A percentile compares a stretch with the other conserved stretches of the same genome.
phyloP scores from a whole-genome alignment of 2,329 filamentous ascomycete species.

The Drechslerella dactyloides region DNA sequence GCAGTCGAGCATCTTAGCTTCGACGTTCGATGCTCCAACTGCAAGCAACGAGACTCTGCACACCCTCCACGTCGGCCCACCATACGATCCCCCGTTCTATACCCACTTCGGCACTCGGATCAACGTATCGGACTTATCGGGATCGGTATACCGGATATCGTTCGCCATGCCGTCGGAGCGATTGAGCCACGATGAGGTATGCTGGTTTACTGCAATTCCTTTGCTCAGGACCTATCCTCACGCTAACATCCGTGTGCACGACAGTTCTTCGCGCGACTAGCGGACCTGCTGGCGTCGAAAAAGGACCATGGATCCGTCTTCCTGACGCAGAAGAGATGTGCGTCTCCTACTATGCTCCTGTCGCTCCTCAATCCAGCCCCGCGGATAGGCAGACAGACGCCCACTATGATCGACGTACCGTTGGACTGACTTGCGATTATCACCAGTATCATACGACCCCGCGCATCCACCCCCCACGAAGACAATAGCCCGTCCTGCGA shows the following conservation, averaged over 20 bases:
- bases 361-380: too few species aligned
- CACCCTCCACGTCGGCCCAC: not conserved
- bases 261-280: slow-evolving; percentile 77
- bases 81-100: not conserved
- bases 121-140: not conserved
- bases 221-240: slow-evolving; percentile 11
- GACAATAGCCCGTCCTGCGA: slow-evolving; percentile 54
- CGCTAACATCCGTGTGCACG: not conserved
- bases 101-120: slow-evolving; percentile 15
- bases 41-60: not conserved
- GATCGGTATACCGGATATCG: not conserved
- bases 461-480: slow-evolving; percentile 44
- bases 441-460: slow-evolving; percentile 42
- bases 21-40: not conserved
- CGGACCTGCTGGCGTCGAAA: slow-evolving; percentile 70
- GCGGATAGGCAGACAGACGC: too few species aligned
- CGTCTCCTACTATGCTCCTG: too few species aligned
- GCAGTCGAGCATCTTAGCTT: not conserved
- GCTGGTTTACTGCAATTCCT: not conserved
- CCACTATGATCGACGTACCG: too few species aligned
- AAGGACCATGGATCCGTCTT: slow-evolving; percentile 76
- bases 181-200: slow-evolving; percentile 69
- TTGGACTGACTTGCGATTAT: not conserved
- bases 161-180: slow-evolving; percentile 62
- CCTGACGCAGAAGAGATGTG: slow-evolving; percentile 78